Conservation (phyloP, 1,284 basidiomycete genomes). For the Omphalotus olearius region DNA sequence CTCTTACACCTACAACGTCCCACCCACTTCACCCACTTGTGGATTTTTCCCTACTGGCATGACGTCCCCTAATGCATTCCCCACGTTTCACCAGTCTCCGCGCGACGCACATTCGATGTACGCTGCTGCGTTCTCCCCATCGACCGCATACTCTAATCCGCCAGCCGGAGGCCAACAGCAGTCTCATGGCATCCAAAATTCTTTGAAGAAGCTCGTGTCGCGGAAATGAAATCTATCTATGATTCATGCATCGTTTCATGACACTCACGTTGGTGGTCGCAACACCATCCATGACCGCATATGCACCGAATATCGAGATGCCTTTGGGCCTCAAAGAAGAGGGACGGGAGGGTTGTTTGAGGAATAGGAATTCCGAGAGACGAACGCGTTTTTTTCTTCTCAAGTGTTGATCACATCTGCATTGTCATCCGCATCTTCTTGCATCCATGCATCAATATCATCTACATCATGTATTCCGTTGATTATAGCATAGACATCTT, state of each 20-base stretch:
- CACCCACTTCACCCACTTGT: constrained; percentile 48
- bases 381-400: too few species aligned
- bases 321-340: too few species aligned
- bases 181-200: constrained; percentile 24
- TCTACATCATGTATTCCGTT: not conserved
- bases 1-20: constrained; percentile 35
- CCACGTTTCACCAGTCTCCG: constrained; percentile 59
- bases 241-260: not conserved
- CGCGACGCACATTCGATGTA: constrained; percentile 65
- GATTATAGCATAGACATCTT: too few species aligned
- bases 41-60: constrained; percentile 60
- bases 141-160: constrained; percentile 6
- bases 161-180: constrained; percentile 13
- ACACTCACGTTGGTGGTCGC: not conserved
- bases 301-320: too few species aligned
- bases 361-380: too few species aligned
- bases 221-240: constrained; percentile 22
- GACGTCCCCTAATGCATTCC: constrained; percentile 60
- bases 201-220: constrained; percentile 31
- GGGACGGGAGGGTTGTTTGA: too few species aligned
- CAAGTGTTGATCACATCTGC: too few species aligned
- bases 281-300: not conserved
- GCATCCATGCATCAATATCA: not conserved
- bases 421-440: not conserved
- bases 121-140: constrained; percentile 42